Evolutionary conservation across 768 basidiomycete genomes (phyloP), one percentile per base, ranked within the genome.

Genomic region (Macrolepiota dolichaula): DNA sequence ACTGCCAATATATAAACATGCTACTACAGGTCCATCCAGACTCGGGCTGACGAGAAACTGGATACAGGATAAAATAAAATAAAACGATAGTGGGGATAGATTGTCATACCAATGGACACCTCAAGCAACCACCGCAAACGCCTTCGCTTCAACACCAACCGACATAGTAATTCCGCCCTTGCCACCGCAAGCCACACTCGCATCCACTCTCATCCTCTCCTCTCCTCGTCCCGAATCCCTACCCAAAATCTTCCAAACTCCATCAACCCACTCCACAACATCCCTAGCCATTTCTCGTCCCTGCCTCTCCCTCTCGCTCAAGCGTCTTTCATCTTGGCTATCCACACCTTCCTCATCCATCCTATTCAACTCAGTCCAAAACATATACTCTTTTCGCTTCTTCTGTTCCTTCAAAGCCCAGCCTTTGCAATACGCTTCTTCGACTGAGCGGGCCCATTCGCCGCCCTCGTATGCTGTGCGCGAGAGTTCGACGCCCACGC

Each of bases 391-490:
- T n/a, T 75, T 74, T 27, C 59, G 55, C 38, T 86, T 72, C 72
- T 84, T 85, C 63, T 63, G 63, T 55, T 74, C 72, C 72, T 89
- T 87, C 64, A 70, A 68, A 19, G 67, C 73, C 60, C 69, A 68
- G 2, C 89, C 89, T 52, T 70, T 74, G 29, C 58, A 65, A 74
- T 79, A 86, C n/a, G 91, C 91, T 58, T 84, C 76, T 59, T 79
- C 72, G 13, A 91, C 79, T 6, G 79, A 77, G 10, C 65, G 61
- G 0, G 88, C 85, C 90, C 90, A 92, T 56, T 88, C 82, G 9
- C 90, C 90, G n/a, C 73, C 76, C 69, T 91, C 90, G 65, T 91
- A 91, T 10, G 78, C 75, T 27, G 79, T 74, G 19, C 89, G 82
- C 15, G 82, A 75, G 37, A 92, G 79, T 70, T 90, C 88, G 32